Base-by-base conservation (phyloP, 2,329 filamentous ascomycete genomes). In the Aspergillus quadrilineatus region DNA sequence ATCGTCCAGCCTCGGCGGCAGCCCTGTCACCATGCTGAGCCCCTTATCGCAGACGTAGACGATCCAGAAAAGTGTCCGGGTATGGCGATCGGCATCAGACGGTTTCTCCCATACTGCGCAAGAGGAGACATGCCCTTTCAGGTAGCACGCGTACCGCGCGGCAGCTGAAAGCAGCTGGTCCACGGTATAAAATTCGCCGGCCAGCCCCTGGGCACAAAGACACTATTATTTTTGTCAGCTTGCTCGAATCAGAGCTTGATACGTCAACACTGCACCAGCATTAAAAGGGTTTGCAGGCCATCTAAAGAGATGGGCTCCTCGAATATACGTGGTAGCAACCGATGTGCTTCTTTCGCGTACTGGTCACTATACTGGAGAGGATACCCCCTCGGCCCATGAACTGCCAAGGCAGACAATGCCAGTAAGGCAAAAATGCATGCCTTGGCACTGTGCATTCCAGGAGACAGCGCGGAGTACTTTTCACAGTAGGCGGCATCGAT, bases 381-480 rank as follows among this genome's bases (percentile, higher is more conserved):
- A 12, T 12, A 8, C n/a, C 37, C 26, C 6, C 8, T 36, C 6
- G 34, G 34, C 3, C 9, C 12, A 7, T 17, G 37, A 7, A 22
- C 32, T 2, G 6, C 2, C 10, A 41, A 50, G 15, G 58, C 46
- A 10, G 37, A 32, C 7, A 58, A 10, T 0, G 58, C 52, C 30
- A 60, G 32, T 37, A 60, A 56, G 5, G 56, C 56, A 32, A 58
- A 58, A 6, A 60, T 26, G n/a, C 58, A 60, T 4, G 53, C 49
- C 15, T 32, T 58, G 22, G 53, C 56, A 28, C 26, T 44, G 15
- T 4, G 29, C 4, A 17, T 3, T 12, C 46, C 43, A 3, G 43
- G 45, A 10, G 42, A 42, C 4, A 28, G 22, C 2, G 36, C 10
- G 6, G 53, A 56, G 7, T 28, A 12, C 15, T 49, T 49, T 6